Conservation (phyloP, 768 basidiomycete species). For the Kwoniella sp. region DNA sequence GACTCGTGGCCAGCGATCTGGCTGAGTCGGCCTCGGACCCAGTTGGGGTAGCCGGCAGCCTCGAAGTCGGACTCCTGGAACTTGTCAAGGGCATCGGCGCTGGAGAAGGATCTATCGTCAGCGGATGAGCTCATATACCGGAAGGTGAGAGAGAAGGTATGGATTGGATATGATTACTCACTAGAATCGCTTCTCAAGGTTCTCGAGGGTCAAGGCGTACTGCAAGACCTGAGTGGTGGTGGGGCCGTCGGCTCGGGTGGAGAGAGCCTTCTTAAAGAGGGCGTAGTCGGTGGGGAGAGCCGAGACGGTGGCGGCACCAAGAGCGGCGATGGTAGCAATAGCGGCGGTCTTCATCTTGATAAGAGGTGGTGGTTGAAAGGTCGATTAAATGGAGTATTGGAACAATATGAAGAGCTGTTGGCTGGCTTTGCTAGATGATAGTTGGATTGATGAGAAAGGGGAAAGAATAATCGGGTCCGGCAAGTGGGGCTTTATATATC, state of each 20-base stretch:
- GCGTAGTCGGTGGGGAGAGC: conserved; percentile 29
- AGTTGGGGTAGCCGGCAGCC: conserved; percentile 58
- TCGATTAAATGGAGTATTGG: background rate
- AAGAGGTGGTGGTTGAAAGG: background rate
- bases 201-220: conserved; percentile 52
- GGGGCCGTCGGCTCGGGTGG: conserved; percentile 13
- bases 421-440: too few species aligned
- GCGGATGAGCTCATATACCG: too few species aligned
- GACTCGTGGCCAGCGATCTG: conserved; percentile 65
- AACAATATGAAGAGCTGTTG: background rate
- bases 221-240: conserved; percentile 43
- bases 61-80: conserved; percentile 61
- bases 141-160: too few species aligned
- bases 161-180: conserved; percentile 29
- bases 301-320: conserved; percentile 22
- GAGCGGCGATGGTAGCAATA: conserved; percentile 29
- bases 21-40: conserved; percentile 60
- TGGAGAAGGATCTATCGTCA: conserved; percentile 10
- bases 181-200: conserved; percentile 52
- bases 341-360: conserved; percentile 31
- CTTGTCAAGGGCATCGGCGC: conserved; percentile 56
- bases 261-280: conserved; percentile 17
- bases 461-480: background rate
- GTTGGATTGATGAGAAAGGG: background rate
- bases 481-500: conserved; percentile 1